Conservation (phyloP, 805 yeast species). For the Kluyveromyces siamensis region DNA sequence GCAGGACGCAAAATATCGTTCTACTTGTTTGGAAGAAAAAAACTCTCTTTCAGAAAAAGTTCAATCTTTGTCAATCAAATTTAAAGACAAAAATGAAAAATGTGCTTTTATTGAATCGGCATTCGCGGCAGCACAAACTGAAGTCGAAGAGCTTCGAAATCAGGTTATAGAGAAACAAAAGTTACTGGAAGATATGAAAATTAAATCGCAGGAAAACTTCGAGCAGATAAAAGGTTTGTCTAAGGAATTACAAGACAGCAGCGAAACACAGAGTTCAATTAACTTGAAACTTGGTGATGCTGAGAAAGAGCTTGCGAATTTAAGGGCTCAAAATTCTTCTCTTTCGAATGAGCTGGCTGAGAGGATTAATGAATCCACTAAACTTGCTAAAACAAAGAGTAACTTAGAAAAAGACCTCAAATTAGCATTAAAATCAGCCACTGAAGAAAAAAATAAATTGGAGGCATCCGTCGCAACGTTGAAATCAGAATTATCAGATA, state of each 20-base stretch:
- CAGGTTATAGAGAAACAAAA: neutral
- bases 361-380: neutral
- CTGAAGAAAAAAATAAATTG: constrained; percentile 23
- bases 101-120: neutral
- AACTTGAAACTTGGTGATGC: neutral
- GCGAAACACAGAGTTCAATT: constrained; percentile 1
- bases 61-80: constrained; percentile 1
- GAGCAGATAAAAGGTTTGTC: neutral
- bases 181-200: neutral
- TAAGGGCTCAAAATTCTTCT: neutral
- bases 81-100: constrained; percentile 2
- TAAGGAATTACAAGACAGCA: constrained; percentile 7
- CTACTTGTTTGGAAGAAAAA: neutral
- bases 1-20: neutral
- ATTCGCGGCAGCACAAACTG: constrained; percentile 11
- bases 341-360: neutral
- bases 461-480: constrained; percentile 8
- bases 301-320: neutral
- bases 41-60: neutral
- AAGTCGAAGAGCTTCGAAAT: constrained; percentile 13
- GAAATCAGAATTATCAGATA: constrained; percentile 28
- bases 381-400: neutral
- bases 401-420: constrained; percentile 1
- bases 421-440: constrained; percentile 14
- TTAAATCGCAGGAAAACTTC: neutral